A percentile compares a stretch with the other conserved stretches of the same genome.
phyloP scores from a whole-genome alignment of 306 rosid species.

The Argentina anserina region DNA sequence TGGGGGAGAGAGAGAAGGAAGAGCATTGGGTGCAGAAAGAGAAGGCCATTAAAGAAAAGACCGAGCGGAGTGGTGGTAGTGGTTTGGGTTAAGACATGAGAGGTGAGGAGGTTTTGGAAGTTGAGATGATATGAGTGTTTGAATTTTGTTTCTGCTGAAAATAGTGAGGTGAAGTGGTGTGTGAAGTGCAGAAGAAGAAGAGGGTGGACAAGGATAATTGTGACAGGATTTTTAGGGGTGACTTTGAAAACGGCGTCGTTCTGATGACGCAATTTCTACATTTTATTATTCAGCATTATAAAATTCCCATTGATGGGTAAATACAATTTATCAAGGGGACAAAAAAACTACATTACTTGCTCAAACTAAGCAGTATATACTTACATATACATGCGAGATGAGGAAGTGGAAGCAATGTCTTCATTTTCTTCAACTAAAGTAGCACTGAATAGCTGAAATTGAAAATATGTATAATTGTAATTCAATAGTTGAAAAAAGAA shows the following conservation, averaged over 20 bases:
- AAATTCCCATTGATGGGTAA: too few relatives aligned
- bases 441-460: too few relatives aligned
- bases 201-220: constrained; percentile 6
- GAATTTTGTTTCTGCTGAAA: background rate
- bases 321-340: too few relatives aligned
- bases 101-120: background rate
- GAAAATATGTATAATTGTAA: too few relatives aligned
- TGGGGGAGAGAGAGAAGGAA: background rate
- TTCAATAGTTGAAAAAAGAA: too few relatives aligned
- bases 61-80: background rate
- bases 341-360: too few relatives aligned
- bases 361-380: too few relatives aligned
- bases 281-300: too few relatives aligned
- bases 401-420: too few relatives aligned
- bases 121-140: background rate
- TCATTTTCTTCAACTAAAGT: too few relatives aligned
- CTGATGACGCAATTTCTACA: too few relatives aligned
- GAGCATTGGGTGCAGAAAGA: background rate
- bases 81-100: background rate
- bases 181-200: background rate
- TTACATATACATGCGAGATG: too few relatives aligned
- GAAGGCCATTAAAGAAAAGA: background rate
- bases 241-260: background rate
- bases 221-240: background rate
- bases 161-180: background rate